Conservation (phyloP, 148 eudicot genomes). For the Rhododendron griersonianum region DNA sequence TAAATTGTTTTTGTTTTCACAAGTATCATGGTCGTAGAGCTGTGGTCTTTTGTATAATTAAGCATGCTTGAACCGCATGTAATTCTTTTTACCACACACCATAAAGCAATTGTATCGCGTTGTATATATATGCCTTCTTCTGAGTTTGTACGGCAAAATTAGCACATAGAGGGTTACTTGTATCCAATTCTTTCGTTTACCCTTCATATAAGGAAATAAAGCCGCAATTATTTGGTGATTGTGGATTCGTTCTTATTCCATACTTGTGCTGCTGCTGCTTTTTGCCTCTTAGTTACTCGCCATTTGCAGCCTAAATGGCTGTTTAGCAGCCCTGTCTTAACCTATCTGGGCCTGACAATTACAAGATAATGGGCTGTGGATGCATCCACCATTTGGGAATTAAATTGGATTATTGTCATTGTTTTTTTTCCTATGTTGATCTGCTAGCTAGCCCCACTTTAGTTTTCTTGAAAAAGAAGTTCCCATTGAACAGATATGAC, state of each 20-base stretch:
- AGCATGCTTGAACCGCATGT: slow-evolving; percentile 1
- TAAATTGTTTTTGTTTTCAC: background rate
- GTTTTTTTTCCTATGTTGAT: background rate
- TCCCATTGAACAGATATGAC: background rate
- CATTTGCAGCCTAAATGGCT: background rate
- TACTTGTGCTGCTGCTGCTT: background rate
- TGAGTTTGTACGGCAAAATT: slow-evolving; percentile 4
- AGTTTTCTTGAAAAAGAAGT: background rate
- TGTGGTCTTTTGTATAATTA: background rate
- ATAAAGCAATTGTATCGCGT: background rate
- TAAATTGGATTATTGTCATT: background rate
- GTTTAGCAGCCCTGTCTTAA: background rate
- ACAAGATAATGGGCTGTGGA: background rate
- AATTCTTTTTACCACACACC: slow-evolving; percentile 3
- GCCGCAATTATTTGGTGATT: background rate
- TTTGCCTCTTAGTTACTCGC: background rate
- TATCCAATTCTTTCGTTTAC: background rate
- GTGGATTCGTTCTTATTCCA: background rate
- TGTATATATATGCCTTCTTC: background rate
- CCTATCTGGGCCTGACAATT: background rate
- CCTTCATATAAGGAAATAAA: background rate
- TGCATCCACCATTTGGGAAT: background rate
- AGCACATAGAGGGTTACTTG: background rate
- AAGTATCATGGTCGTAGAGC: background rate
- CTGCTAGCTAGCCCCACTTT: background rate